These are phyloP conservation scores for Poteriospumella lacustris DNA, from an alignment of 108 stramenopile species.

Conservation along the genomic window DNA sequence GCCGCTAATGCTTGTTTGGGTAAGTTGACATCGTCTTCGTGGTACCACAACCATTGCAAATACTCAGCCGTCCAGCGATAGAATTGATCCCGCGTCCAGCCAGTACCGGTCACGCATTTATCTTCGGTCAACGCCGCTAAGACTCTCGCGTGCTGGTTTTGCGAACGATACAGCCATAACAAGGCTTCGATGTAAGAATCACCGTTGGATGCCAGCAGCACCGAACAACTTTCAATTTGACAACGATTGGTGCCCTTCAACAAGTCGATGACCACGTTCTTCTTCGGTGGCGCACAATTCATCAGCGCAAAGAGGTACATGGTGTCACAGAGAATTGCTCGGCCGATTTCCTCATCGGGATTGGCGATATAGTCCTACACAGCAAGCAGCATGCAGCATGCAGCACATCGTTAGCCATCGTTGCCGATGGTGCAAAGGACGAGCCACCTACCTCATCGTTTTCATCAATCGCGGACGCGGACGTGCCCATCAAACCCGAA, in stretches of 20 bases:
- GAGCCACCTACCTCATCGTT: no score
- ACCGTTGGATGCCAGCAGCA: slow-evolving; percentile 43
- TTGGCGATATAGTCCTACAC: not conserved
- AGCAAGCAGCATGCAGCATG: no score
- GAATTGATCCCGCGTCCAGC: slow-evolving; percentile 35
- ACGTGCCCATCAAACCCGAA: no score
- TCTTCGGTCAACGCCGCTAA: slow-evolving; percentile 44
- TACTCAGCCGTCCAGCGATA: slow-evolving; percentile 45
- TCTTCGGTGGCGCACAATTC: not conserved
- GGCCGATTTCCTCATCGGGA: slow-evolving; percentile 3
- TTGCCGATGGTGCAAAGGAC: no score
- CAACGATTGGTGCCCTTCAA: slow-evolving; percentile 3
- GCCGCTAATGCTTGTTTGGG: not conserved
- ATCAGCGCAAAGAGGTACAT: slow-evolving; percentile 1
- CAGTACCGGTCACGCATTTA: slow-evolving; percentile 27
- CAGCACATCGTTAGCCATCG: no score
- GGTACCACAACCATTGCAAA: slow-evolving; percentile 40
- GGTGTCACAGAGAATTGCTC: not conserved
- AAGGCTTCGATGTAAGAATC: slow-evolving; percentile 44
- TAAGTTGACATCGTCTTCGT: slow-evolving; percentile 14
- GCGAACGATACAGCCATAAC: slow-evolving; percentile 50
- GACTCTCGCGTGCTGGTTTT: slow-evolving; percentile 38
- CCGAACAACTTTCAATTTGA: slow-evolving; percentile 42
- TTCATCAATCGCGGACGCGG: no score
- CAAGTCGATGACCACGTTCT: not conserved